A percentile compares a stretch with the other conserved stretches of the same genome.
Conservation (phyloP, 345 rosid species). For the Salix dunnii region DNA sequence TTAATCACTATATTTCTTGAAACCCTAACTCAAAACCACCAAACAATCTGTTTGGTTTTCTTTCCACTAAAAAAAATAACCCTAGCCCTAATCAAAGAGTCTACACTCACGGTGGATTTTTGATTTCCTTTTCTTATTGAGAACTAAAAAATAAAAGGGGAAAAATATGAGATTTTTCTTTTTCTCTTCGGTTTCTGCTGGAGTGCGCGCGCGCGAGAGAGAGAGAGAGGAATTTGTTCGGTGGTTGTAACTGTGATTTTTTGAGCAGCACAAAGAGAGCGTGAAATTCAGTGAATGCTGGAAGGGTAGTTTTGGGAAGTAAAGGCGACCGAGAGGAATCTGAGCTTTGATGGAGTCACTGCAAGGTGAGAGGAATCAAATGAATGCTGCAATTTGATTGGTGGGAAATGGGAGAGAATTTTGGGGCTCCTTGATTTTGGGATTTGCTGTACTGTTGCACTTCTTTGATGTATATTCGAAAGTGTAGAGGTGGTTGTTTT, state of each 20-base stretch:
- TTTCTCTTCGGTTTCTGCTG: neutral
- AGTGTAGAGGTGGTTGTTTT: no score
- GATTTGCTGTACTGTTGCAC: neutral
- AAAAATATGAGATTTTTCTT: neutral
- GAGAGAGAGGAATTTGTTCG: neutral
- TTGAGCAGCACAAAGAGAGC: neutral
- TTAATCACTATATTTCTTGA: neutral
- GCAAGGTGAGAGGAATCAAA: neutral
- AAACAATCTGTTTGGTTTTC: neutral
- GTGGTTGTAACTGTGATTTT: neutral
- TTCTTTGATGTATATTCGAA: no score
- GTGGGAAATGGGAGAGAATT: neutral
- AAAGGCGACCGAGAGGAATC: neutral
- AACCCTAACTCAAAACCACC: conserved; percentile 20
- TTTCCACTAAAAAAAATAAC: neutral
- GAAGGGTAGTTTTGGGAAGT: conserved; percentile 18
- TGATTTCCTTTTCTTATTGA: neutral
- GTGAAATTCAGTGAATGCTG: neutral
- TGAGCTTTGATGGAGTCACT: neutral
- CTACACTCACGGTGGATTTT: neutral
- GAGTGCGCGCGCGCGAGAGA: neutral
- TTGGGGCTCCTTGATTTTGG: neutral
- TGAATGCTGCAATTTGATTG: neutral
- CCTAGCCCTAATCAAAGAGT: conserved; percentile 7
- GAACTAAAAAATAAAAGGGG: neutral